These are phyloP conservation scores for Pseudogymnoascus sp. DNA, from an alignment of 2,329 filamentous ascomycete species.

Conservation along the genomic window DNA sequence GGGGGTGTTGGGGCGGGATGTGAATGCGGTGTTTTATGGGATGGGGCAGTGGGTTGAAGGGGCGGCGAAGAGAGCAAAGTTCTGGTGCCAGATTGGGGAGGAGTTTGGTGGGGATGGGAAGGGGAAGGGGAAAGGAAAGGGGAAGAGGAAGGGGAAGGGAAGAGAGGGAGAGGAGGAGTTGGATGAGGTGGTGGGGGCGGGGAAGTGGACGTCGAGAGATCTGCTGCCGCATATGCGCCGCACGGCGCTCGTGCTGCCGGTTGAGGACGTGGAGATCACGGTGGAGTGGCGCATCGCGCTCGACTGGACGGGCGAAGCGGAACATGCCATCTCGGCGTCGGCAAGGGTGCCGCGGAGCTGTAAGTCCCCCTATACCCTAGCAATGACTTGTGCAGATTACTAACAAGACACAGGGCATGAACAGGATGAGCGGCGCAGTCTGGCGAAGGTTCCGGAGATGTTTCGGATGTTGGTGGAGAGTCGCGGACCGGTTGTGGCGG, in stretches of 20 bases:
- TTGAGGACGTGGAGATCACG: constrained; percentile 29
- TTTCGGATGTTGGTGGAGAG: constrained; percentile 52
- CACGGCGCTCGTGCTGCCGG: constrained; percentile 33
- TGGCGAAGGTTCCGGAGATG: constrained; percentile 50
- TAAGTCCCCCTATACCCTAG: constrained; percentile 35
- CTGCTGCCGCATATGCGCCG: constrained; percentile 47
- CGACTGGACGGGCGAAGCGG: constrained; percentile 66
- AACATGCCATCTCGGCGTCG: constrained; percentile 47
- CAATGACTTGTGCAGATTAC: background rate
- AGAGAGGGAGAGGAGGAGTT: constrained; percentile 10
- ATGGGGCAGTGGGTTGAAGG: constrained; percentile 61
- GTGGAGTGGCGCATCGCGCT: constrained; percentile 58
- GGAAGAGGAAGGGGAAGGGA: constrained; percentile 23
- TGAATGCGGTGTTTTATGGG: constrained; percentile 56
- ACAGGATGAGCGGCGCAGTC: constrained; percentile 45
- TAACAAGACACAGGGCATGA: constrained; percentile 45
- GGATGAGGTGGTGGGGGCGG: constrained; percentile 16
- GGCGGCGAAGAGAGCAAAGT: constrained; percentile 48
- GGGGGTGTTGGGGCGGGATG: constrained; percentile 45
- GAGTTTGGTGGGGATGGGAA: constrained; percentile 16
- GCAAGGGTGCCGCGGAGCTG: constrained; percentile 54
- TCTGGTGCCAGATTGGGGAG: background rate
- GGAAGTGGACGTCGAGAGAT: constrained; percentile 34
- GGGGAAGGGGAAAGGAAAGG: constrained; percentile 22
- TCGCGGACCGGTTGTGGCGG: constrained; percentile 48